Base-by-base conservation (phyloP, 2,329 filamentous ascomycete genomes). In the Botrytis galanthina region DNA sequence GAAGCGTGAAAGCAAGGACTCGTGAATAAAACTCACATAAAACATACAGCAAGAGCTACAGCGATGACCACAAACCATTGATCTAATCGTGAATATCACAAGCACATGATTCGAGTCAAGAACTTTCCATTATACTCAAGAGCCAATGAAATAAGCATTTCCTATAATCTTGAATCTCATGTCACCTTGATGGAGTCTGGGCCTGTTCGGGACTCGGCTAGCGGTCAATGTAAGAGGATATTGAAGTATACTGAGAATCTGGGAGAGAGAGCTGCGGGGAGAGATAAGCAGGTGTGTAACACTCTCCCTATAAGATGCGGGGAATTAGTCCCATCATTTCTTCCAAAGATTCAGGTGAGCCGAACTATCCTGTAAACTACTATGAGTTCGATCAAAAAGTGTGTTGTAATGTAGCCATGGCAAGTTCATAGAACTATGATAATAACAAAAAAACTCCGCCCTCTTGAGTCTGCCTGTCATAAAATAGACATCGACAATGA, bases 311-410 rank as follows among this genome's bases (percentile, higher is more conserved):
- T n/a, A 7, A 8, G 1, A 29, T 7, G 18, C 2, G 14, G 14
- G 5, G 4, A 29, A 29, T 54, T 18, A 29, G 18, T 16, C n/a
- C 2, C 2, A n/a, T 29, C 9, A 2, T 18, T 9, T 16, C 1
- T 57, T 2, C 6, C n/a, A 8, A n/a, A 18, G 0, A 18, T 57
- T 7, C 7, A 32, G 3, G 14, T 16, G 7, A 0, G 1, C 6
- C 6, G 14, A 8, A 8, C 2, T 18, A 18, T 29, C 1, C 14
- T 6, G 6, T 9, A 1, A 4, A 14, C 14, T 29, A 1, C 3
- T 57, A 18, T 32, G 0, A 1, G 14, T 57, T 12, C 0, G 6
- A 1, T 29, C 7, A 57, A 16, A 54, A 29, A 16, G 0, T 18
- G 7, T 0, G 3, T 18, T 0, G 12, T n/a, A 54, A 54, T 1